Evolutionary conservation across 208 protist genomes (phyloP), one percentile per base, ranked within the genome.

Genomic region (Wallacemonas collosoma): DNA sequence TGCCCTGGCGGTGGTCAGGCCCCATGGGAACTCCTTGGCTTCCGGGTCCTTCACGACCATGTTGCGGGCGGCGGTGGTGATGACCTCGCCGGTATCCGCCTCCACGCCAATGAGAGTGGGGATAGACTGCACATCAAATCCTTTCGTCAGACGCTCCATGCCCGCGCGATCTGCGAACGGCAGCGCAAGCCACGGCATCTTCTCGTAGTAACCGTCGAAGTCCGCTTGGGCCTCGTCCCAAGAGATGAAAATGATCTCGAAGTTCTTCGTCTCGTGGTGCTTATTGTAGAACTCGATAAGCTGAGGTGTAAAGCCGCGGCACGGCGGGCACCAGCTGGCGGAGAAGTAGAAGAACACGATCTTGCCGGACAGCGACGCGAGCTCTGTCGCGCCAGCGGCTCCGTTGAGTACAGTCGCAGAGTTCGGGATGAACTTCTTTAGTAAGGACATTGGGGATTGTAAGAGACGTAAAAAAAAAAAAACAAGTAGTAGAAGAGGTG

Each of bases 251-350:
- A 96, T 60, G 54, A 97, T 80, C 69, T 97, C 93, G 54, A 97
- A 98, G 73, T 97, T 90, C 73, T 94, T 90, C 54, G 72, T 47
- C 50, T 77, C 72, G 26, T 80, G 71, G 77, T 83, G 80, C 53
- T 87, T 85, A 14, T 91, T 75, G 75, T 98, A 97, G 69, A 95
- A 93, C 38, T 94, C 89, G 38, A 73, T 72, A 8, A 97, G 80
- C 15, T 73, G n/a, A 1, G 91, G 91, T 9, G 93, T 97, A 80
- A 96, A 96, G 50, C 56, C 55, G 43, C 88, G 78, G 85, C 91
- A 96, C 38, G 93, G 91, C 11, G 90, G 88, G 83, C 91, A 96
- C 90, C 90, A 97, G 67, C 85, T 90, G 7, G 94, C 90, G 17
- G 77, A 89, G 78, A 95, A 96, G 82, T 96, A 97, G 57, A 93